phyloP scores from a whole-genome alignment of 306 rosid genomes.

The Quillaja saponaria region DNA sequence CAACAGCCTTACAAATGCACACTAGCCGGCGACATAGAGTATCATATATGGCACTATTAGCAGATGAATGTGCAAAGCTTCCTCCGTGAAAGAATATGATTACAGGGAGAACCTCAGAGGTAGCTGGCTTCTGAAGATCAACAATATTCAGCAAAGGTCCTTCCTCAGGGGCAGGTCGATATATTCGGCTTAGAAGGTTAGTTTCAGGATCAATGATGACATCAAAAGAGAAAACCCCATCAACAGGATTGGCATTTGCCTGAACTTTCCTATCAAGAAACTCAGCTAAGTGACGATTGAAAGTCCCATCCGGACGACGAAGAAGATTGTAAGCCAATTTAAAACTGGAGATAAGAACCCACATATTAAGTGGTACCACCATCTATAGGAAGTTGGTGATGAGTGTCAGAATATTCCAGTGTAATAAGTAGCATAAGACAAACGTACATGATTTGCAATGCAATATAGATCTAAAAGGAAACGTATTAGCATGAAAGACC shows the following conservation, averaged over 20 bases:
- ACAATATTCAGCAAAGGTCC: conserved; percentile 39
- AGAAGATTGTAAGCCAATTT: conserved; percentile 95
- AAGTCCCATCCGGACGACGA: conserved; percentile 95
- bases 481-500: background rate
- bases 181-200: conserved; percentile 65
- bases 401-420: background rate
- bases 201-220: conserved; percentile 71
- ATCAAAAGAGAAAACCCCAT: conserved; percentile 84
- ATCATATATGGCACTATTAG: conserved; percentile 89
- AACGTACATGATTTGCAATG: background rate
- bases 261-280: conserved; percentile 84
- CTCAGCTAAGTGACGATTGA: conserved; percentile 94
- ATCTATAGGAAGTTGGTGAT: conserved; percentile 46
- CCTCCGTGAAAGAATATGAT: conserved; percentile 95
- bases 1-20: conserved; percentile 80
- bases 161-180: conserved; percentile 64
- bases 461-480: background rate
- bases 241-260: conserved; percentile 70
- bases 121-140: conserved; percentile 74
- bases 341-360: conserved; percentile 97
- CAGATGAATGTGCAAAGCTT: conserved; percentile 94
- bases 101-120: conserved; percentile 66
- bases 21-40: conserved; percentile 82
- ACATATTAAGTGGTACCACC: conserved; percentile 96
- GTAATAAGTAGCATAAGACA: background rate